Evolutionary conservation across 345 rosid species (phyloP).

Genomic region (Linum trigynum): DNA sequence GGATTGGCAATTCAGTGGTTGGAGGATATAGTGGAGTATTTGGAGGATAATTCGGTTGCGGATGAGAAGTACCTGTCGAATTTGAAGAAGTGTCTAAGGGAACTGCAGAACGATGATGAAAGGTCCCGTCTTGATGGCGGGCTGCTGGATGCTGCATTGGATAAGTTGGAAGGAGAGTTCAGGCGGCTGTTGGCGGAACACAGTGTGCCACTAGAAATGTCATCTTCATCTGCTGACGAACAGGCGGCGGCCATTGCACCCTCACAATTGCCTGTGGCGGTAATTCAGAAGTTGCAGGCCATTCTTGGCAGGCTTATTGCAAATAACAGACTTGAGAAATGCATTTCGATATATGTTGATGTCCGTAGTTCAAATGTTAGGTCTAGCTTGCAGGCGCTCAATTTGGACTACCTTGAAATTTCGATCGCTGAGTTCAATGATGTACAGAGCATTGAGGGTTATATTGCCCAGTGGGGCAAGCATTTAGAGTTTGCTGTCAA

Average conservation of each 20-base stretch:
- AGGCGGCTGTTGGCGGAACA: constrained; percentile 67
- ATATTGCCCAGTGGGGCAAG: constrained; percentile 2
- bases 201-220: constrained; percentile 85
- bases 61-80: constrained; percentile 60
- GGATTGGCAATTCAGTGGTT: constrained; percentile 97
- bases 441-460: background rate
- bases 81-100: constrained; percentile 57
- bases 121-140: constrained; percentile 66
- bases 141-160: constrained; percentile 70
- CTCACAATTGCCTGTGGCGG: constrained; percentile 74
- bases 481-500: constrained; percentile 4
- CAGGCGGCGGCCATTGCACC: constrained; percentile 70
- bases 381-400: background rate
- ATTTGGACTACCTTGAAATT: background rate
- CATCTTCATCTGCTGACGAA: constrained; percentile 48
- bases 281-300: constrained; percentile 83
- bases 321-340: constrained; percentile 57
- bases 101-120: constrained; percentile 37
- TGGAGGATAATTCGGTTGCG: constrained; percentile 77
- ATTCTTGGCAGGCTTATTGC: constrained; percentile 81
- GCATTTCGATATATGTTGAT: background rate
- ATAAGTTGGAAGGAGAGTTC: constrained; percentile 69
- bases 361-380: constrained; percentile 1
- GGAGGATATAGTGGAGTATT: constrained; percentile 93
- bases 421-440: background rate